A percentile compares a stretch with the other conserved stretches of the same genome.
phyloP scores from a whole-genome alignment of 2,329 filamentous ascomycete genomes.

The Diaporthe batatas region DNA sequence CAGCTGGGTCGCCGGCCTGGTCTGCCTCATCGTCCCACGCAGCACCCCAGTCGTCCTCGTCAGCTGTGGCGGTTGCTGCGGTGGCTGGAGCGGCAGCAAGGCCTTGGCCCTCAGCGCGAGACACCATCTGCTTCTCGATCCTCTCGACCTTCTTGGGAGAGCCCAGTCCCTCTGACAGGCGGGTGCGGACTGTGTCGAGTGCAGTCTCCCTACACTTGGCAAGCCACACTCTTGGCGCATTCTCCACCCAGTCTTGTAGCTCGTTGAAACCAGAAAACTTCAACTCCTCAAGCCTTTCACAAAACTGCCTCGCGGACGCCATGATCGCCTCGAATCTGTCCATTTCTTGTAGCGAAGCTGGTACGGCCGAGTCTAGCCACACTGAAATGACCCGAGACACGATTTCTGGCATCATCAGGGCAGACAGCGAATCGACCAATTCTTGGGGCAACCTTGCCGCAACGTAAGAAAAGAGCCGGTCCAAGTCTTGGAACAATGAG shows the following conservation, averaged over 20 bases:
- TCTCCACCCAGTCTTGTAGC: constrained; percentile 83
- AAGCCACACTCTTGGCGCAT: constrained; percentile 87
- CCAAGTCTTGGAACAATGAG: constrained; percentile 67
- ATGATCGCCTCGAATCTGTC: constrained; percentile 78
- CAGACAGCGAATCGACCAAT: constrained; percentile 72
- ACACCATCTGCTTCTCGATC: constrained; percentile 85
- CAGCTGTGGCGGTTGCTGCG: constrained; percentile 52
- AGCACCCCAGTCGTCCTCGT: constrained; percentile 78
- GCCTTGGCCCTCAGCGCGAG: constrained; percentile 74
- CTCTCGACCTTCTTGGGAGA: constrained; percentile 80
- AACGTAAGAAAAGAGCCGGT: constrained; percentile 65
- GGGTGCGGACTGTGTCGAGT: constrained; percentile 78
- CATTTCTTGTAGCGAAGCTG: constrained; percentile 79
- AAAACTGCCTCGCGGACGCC: constrained; percentile 74
- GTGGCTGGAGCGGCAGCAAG: constrained; percentile 61
- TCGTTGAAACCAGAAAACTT: constrained; percentile 74
- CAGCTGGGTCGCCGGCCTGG: constrained; percentile 48
- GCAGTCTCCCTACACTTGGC: constrained; percentile 84
- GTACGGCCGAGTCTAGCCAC: constrained; percentile 84
- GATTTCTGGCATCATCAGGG: constrained; percentile 77
- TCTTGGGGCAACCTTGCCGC: constrained; percentile 65
- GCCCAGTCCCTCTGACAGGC: constrained; percentile 75
- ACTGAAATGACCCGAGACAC: constrained; percentile 75
- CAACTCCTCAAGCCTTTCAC: constrained; percentile 70
- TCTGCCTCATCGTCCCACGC: constrained; percentile 82